phyloP scores from a whole-genome alignment of 768 basidiomycete genomes.

The Daedaleopsis sinensis region DNA sequence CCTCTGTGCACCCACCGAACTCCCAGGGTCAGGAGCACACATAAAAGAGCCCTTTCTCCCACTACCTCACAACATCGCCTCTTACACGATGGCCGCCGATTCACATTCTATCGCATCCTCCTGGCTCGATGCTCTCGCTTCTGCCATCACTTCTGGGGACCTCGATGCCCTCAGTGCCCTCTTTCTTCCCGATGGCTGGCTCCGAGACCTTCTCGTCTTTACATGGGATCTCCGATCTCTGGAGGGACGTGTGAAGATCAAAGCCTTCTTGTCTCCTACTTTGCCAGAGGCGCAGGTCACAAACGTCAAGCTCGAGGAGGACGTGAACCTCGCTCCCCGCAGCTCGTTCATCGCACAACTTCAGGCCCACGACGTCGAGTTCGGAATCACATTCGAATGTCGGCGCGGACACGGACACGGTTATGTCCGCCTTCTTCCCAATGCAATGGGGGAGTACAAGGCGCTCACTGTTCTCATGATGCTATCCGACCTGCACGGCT shows the following conservation, averaged over 20 bases:
- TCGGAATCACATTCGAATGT: slow-evolving; percentile 41
- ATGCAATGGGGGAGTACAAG: slow-evolving; percentile 34
- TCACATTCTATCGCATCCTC: slow-evolving; percentile 10
- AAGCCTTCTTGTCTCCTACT: slow-evolving; percentile 10
- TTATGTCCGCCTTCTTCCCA: slow-evolving; percentile 35
- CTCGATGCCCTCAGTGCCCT: slow-evolving; percentile 4
- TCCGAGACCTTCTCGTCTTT: slow-evolving; percentile 29
- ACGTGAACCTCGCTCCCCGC: slow-evolving; percentile 12
- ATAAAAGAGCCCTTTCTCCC: background rate
- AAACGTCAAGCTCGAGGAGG: slow-evolving; percentile 22
- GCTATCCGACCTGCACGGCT: slow-evolving; percentile 34
- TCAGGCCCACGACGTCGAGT: slow-evolving; percentile 18
- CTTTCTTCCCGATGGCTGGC: slow-evolving; percentile 27
- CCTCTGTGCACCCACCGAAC: background rate
- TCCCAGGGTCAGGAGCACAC: background rate
- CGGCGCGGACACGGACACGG: slow-evolving; percentile 36
- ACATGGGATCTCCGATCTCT: slow-evolving; percentile 29
- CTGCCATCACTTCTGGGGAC: slow-evolving; percentile 13
- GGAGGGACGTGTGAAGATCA: slow-evolving; percentile 22
- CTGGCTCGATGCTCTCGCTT: slow-evolving; percentile 20
- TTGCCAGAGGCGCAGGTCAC: slow-evolving; percentile 15
- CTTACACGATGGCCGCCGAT: slow-evolving; percentile 4
- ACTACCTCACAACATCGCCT: background rate
- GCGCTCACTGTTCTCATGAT: slow-evolving; percentile 30
- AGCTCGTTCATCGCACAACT: slow-evolving; percentile 1